Evolutionary conservation across 257 asterid species (phyloP).

Genomic region (Gentiana dahurica): DNA sequence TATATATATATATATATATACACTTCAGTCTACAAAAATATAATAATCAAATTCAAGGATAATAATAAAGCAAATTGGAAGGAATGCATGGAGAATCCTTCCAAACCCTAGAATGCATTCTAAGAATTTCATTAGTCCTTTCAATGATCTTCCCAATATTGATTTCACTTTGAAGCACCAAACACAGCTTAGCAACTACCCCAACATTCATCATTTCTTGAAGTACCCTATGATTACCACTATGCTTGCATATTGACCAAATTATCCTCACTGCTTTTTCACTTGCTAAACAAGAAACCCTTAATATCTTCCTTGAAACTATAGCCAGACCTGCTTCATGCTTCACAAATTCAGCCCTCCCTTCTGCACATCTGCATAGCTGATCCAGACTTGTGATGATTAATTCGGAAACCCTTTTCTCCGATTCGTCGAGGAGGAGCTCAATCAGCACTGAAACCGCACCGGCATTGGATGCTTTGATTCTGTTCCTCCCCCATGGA

Average conservation of each 20-base stretch:
- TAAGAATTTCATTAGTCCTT: slow-evolving; percentile 41
- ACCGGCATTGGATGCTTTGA: slow-evolving; percentile 43
- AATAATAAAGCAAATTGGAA: no score
- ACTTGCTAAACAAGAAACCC: slow-evolving; percentile 61
- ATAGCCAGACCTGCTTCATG: slow-evolving; percentile 68
- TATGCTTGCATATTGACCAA: slow-evolving; percentile 29
- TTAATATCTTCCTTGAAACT: slow-evolving; percentile 62
- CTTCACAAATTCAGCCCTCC: slow-evolving; percentile 54
- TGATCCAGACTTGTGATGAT: slow-evolving; percentile 41
- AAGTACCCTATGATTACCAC: slow-evolving; percentile 40
- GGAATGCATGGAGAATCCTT: slow-evolving; percentile 55
- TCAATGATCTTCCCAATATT: slow-evolving; percentile 31
- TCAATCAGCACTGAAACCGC: slow-evolving; percentile 39
- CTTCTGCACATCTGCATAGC: slow-evolving; percentile 69
- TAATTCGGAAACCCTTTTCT: slow-evolving; percentile 39
- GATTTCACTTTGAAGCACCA: slow-evolving; percentile 51
- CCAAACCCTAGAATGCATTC: slow-evolving; percentile 69
- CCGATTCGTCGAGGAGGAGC: slow-evolving; percentile 34
- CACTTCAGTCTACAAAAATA: no score
- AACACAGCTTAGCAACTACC: slow-evolving; percentile 61
- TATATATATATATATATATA: no score
- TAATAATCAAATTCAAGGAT: no score
- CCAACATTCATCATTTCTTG: slow-evolving; percentile 68
- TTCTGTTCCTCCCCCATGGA: slow-evolving; percentile 60
- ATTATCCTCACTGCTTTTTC: slow-evolving; percentile 50